Percentiles rank a stretch among this genome's conserved stretches.
Conservation (phyloP, 2,329 filamentous ascomycete species). For the Trichoderma simmonsii region DNA sequence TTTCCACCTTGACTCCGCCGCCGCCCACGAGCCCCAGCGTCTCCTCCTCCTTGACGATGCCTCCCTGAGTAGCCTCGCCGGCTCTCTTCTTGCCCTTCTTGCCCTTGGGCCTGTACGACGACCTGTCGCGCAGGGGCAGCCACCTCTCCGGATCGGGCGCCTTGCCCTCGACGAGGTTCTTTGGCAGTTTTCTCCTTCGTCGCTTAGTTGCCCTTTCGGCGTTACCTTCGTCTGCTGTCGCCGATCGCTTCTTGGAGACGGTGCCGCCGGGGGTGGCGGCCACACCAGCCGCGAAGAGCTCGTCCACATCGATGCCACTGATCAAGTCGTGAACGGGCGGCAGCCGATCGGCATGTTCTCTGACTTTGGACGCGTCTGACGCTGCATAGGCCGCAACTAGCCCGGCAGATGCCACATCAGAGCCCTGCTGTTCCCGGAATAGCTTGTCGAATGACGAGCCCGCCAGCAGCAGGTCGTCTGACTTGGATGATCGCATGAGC, state of each 20-base stretch:
- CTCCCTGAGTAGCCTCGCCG: slow-evolving; percentile 78
- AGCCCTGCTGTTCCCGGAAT: slow-evolving; percentile 60
- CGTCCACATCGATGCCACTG: slow-evolving; percentile 55
- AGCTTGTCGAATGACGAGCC: slow-evolving; percentile 76
- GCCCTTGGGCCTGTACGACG: slow-evolving; percentile 83
- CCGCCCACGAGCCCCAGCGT: slow-evolving; percentile 62
- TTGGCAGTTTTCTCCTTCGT: slow-evolving; percentile 63
- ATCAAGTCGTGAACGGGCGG: slow-evolving; percentile 62
- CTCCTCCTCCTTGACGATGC: slow-evolving; percentile 71
- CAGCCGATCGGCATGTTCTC: slow-evolving; percentile 54
- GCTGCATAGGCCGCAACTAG: slow-evolving; percentile 79
- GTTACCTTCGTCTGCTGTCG: slow-evolving; percentile 31
- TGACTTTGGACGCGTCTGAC: slow-evolving; percentile 53
- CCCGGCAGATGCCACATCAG: slow-evolving; percentile 72
- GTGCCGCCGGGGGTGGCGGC: slow-evolving; percentile 37
- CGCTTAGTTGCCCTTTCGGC: slow-evolving; percentile 50
- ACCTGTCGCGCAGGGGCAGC: slow-evolving; percentile 86
- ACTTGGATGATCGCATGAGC: slow-evolving; percentile 70
- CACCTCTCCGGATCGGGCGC: slow-evolving; percentile 87
- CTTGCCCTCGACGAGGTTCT: slow-evolving; percentile 73
- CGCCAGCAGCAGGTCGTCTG: slow-evolving; percentile 66
- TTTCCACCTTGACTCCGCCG: slow-evolving; percentile 63
- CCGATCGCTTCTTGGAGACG: slow-evolving; percentile 48
- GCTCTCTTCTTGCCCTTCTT: slow-evolving; percentile 87
- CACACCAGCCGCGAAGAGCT: slow-evolving; percentile 66